phyloP scores from a whole-genome alignment of 2,329 filamentous ascomycete genomes.

The Plenodomus biglobosus region DNA sequence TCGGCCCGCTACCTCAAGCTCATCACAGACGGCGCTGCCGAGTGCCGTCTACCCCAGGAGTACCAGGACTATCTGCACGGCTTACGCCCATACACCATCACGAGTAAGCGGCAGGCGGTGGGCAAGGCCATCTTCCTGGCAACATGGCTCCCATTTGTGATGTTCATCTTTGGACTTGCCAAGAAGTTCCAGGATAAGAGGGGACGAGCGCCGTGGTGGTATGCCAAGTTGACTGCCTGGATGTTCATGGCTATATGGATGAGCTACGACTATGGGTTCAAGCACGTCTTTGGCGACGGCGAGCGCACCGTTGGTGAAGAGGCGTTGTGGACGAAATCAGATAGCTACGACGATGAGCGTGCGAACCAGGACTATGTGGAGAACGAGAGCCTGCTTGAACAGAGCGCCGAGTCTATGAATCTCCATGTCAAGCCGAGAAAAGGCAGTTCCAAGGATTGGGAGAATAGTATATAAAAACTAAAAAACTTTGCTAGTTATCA shows the following conservation, averaged over 20 bases:
- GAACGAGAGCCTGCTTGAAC: conserved; percentile 14
- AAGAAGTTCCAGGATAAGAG: conserved; percentile 62
- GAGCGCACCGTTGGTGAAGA: conserved; percentile 60
- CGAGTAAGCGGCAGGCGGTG: conserved; percentile 64
- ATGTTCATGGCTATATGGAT: conserved; percentile 63
- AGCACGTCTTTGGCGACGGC: conserved; percentile 77
- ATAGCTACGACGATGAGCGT: not conserved
- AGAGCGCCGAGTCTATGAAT: conserved; percentile 2
- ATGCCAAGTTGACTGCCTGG: conserved; percentile 55
- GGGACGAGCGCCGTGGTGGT: conserved; percentile 69
- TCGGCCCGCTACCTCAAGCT: conserved; percentile 82
- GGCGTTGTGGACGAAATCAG: conserved; percentile 1
- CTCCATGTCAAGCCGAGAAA: not conserved
- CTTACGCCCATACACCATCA: conserved; percentile 71
- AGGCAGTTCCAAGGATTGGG: not conserved
- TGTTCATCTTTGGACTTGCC: conserved; percentile 55
- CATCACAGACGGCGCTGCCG: conserved; percentile 73
- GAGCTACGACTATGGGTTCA: conserved; percentile 66
- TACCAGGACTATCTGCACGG: conserved; percentile 74
- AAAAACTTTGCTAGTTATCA: not conserved
- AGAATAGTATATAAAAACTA: not conserved
- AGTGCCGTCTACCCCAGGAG: conserved; percentile 75
- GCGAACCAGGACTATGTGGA: conserved; percentile 10
- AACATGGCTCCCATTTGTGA: conserved; percentile 61
- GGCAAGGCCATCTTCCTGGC: conserved; percentile 65